Evolutionary conservation across 495 filamentous ascomycete species (phyloP), one percentile per base, ranked within the genome.

Genomic region (Podospora pseudopauciseta): DNA sequence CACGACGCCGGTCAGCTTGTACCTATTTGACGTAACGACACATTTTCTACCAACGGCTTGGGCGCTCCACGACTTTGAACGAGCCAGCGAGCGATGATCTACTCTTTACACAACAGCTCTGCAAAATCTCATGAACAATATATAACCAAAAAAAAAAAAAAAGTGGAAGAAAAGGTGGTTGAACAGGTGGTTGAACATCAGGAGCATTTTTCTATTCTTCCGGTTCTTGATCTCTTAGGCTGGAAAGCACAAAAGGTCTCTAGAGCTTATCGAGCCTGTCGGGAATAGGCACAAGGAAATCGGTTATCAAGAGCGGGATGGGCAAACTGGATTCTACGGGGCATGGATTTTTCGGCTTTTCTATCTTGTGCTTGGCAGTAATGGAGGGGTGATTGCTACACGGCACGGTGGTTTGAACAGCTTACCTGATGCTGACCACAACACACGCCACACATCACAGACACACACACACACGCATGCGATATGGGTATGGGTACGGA

Each of bases 331-430:
- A 4, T 19, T 32, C 2, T 32, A 27, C 23, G 64, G 64, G 23
- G 55, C 27, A 65, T 65, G 64, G 64, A 56, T 20, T 6, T 65
- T 65, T 34, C 23, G n/a, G 18, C 18, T 58, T 58, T 57, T 58
- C n/a, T 19, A 58, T 26, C 23, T 26, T 26, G 55, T 26, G 55
- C 55, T 58, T 19, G 55, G n/a, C 4, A 58, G 1, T 58, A 58
- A 58, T 58, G 55, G 55, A 20, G 55, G 55, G 55, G 55, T 19
- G 23, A 26, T 26, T 7, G 15, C 55, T 23, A 26, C n/a, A 15
- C 55, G 55, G 55, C 55, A 26, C 23, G 55, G 55, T 58, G n/a
- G 55, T 58, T 58, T 58, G n/a, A 58, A 58, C 23, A 18, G 55
- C 55, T 26, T 19, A 58, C 55, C n/a, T 58, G 55, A 58, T 11